phyloP scores from a whole-genome alignment of 495 filamentous ascomycete species.

The Hypoxylon perforatum region DNA sequence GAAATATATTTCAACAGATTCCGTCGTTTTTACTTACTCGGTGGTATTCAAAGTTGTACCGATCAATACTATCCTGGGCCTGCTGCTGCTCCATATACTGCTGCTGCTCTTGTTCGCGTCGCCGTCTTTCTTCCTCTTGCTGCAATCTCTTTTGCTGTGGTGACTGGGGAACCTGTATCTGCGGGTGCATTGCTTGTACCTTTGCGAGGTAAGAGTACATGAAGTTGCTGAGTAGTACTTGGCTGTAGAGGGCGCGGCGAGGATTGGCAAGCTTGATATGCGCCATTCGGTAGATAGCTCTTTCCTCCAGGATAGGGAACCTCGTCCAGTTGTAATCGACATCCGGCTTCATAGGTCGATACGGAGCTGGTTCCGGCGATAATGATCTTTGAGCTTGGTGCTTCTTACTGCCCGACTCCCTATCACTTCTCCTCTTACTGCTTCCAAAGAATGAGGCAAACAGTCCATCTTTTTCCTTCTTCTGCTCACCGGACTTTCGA shows the following conservation, averaged over 20 bases:
- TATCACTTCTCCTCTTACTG: conserved; percentile 80
- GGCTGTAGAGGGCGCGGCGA: conserved; percentile 88
- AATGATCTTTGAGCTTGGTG: conserved; percentile 75
- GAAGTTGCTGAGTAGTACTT: conserved; percentile 98
- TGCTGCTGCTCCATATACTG: conserved; percentile 63
- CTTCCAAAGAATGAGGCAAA: conserved; percentile 93
- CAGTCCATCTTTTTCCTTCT: conserved; percentile 88
- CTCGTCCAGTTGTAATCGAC: conserved; percentile 95
- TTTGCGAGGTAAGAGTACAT: conserved; percentile 99
- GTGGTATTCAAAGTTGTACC: conserved; percentile 64
- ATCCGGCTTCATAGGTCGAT: conserved; percentile 78
- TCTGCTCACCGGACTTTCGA: conserved; percentile 78
- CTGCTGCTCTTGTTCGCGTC: conserved; percentile 71
- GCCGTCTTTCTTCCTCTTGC: conserved; percentile 69
- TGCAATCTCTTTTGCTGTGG: conserved; percentile 70
- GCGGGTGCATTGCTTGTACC: conserved; percentile 97
- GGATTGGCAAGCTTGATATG: conserved; percentile 99
- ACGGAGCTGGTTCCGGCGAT: conserved; percentile 81
- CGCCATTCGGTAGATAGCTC: conserved; percentile 98
- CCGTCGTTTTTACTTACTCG: conserved; percentile 50
- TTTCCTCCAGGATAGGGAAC: conserved; percentile 94
- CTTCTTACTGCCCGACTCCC: conserved; percentile 75
- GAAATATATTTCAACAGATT: conserved; percentile 5
- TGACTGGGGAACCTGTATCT: conserved; percentile 79
- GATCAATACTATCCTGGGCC: conserved; percentile 55